Conservation (phyloP, 1,284 basidiomycete genomes). For the Stygiomarasmius scandens region DNA sequence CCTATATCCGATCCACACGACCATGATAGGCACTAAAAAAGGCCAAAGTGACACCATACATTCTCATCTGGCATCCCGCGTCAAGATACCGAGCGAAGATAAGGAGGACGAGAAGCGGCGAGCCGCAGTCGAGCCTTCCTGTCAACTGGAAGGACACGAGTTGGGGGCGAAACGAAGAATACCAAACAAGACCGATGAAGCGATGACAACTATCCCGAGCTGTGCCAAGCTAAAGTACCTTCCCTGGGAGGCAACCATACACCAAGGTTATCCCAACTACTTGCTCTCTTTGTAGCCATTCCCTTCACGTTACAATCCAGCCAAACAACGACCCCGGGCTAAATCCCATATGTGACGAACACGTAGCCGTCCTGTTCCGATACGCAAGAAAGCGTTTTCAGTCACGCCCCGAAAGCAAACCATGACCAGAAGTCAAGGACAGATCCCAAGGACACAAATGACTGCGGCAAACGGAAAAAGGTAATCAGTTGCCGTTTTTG, state of each 20-base stretch:
- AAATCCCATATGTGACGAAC: neutral
- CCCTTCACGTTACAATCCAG: neutral
- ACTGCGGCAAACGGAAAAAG: conserved; percentile 17
- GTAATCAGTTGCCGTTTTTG: conserved; percentile 18
- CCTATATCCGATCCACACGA: neutral
- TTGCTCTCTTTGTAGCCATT: neutral
- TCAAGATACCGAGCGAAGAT: neutral
- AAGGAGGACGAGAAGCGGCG: conserved; percentile 1
- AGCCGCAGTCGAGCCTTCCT: conserved; percentile 12
- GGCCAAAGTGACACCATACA: neutral
- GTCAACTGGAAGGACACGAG: conserved; percentile 12
- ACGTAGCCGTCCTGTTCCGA: conserved; percentile 16
- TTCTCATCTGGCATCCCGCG: neutral
- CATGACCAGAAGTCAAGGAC: conserved; percentile 5
- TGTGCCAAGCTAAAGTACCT: neutral
- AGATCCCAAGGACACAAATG: conserved; percentile 9
- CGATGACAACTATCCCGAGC: neutral
- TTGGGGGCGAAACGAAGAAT: conserved; percentile 15
- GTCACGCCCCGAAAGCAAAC: conserved; percentile 9
- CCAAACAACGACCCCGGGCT: conserved; percentile 5
- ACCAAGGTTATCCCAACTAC: neutral
- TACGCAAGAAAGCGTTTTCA: conserved; percentile 16
- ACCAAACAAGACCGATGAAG: neutral
- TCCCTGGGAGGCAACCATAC: neutral
- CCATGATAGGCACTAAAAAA: neutral